phyloP scores from a whole-genome alignment of 1,284 basidiomycete genomes.

The Fereydounia khargensis region DNA sequence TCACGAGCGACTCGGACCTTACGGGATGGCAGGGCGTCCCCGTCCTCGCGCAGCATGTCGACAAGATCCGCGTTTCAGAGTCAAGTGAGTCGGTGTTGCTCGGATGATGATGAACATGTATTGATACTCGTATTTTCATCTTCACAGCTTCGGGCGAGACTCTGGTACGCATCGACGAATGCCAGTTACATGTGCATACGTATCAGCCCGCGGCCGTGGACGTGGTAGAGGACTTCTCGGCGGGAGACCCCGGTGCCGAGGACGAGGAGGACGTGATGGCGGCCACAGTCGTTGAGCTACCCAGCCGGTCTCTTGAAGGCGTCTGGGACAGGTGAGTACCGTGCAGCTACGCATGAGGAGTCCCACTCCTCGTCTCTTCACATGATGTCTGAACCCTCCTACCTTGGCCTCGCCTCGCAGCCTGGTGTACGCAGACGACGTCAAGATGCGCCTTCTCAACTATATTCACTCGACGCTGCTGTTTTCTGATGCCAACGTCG shows the following conservation, averaged over 20 bases:
- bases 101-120: too few species aligned
- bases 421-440: slow-evolving; percentile 81
- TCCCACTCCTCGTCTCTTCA: slow-evolving; percentile 58
- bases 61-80: too few species aligned
- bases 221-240: slow-evolving; percentile 74
- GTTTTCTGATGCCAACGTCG: slow-evolving; percentile 82
- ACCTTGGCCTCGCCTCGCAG: too few species aligned
- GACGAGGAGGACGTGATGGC: slow-evolving; percentile 68
- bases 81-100: too few species aligned
- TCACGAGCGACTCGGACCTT: too few species aligned
- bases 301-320: slow-evolving; percentile 77
- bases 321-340: slow-evolving; percentile 69
- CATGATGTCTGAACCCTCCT: too few species aligned
- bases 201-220: slow-evolving; percentile 75
- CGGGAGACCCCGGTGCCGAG: slow-evolving; percentile 62
- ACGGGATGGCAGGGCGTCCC: too few species aligned
- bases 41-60: too few species aligned
- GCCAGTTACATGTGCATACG: slow-evolving; percentile 67
- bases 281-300: slow-evolving; percentile 80
- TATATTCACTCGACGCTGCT: slow-evolving; percentile 91
- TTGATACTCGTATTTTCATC: too few species aligned
- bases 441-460: slow-evolving; percentile 82
- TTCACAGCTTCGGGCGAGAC: too few species aligned
- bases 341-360: too few species aligned
- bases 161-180: slow-evolving; percentile 21